A percentile compares a stretch with the other conserved stretches of the same genome.
Conservation (phyloP, 805 yeast species). For the Wickerhamomyces queroliae region DNA sequence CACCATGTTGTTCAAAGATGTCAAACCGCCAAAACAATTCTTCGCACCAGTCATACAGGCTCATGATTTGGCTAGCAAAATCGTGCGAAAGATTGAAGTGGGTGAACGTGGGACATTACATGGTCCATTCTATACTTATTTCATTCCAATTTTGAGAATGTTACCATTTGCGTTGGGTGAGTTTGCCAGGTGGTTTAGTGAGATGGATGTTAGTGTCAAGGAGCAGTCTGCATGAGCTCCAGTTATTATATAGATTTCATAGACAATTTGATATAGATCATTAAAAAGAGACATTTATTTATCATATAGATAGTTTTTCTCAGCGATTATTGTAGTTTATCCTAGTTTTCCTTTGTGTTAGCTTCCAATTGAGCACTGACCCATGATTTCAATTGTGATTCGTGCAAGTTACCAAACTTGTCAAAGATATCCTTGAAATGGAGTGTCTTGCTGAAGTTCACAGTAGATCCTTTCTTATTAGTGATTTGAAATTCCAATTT, state of each 20-base stretch:
- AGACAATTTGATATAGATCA: neutral
- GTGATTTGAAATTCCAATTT: slow-evolving; percentile 28
- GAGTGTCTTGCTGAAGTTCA: slow-evolving; percentile 13
- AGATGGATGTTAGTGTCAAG: slow-evolving; percentile 48
- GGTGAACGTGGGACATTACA: slow-evolving; percentile 71
- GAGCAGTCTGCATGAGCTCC: neutral
- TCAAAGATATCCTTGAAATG: slow-evolving; percentile 30
- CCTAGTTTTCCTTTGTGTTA: slow-evolving; percentile 33
- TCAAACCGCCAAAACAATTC: slow-evolving; percentile 63
- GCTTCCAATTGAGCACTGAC: slow-evolving; percentile 27
- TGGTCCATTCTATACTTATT: slow-evolving; percentile 67
- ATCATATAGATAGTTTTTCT: slow-evolving; percentile 6
- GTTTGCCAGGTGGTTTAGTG: slow-evolving; percentile 44
- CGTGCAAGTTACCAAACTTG: slow-evolving; percentile 38
- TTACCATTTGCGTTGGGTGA: slow-evolving; percentile 54
- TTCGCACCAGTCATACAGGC: slow-evolving; percentile 78
- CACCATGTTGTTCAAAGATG: slow-evolving; percentile 70
- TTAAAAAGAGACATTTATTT: neutral
- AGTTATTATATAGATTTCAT: neutral
- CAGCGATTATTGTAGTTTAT: slow-evolving; percentile 22
- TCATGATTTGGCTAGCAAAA: slow-evolving; percentile 45
- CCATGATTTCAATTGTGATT: slow-evolving; percentile 32
- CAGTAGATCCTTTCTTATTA: slow-evolving; percentile 9
- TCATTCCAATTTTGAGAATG: slow-evolving; percentile 62
- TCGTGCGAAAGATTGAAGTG: slow-evolving; percentile 45